A percentile compares a stretch with the other conserved stretches of the same genome.
These are phyloP conservation scores for Vigna radiata DNA, from an alignment of 306 rosid species.

Conservation along the genomic window DNA sequence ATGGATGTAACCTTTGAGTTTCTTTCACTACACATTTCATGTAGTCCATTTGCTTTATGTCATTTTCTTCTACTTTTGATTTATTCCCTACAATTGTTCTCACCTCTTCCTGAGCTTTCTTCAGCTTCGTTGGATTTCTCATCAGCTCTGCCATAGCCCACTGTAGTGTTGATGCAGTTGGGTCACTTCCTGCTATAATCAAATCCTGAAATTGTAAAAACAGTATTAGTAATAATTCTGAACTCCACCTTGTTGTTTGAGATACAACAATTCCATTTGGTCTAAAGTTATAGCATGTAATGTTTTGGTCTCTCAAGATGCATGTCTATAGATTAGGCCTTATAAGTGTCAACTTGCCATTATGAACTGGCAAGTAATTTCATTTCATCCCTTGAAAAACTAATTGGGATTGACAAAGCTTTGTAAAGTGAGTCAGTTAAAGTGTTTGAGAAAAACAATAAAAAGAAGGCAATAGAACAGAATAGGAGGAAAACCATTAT, in stretches of 20 bases:
- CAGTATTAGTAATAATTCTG: not conserved
- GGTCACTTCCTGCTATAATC: not conserved
- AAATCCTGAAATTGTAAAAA: not conserved
- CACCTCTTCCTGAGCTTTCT: slow-evolving; percentile 20
- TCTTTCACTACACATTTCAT: slow-evolving; percentile 15
- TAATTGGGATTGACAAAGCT: not conserved
- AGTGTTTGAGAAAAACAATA: not conserved
- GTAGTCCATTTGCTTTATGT: not conserved
- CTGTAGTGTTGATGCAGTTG: not conserved
- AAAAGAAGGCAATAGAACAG: not conserved
- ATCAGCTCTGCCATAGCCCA: not conserved
- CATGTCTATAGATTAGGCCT: not conserved
- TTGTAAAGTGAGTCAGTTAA: not conserved
- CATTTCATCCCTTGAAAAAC: too few relatives aligned
- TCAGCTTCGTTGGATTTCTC: not conserved
- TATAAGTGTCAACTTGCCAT: too few relatives aligned
- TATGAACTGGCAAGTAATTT: too few relatives aligned
- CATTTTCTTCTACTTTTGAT: slow-evolving; percentile 19
- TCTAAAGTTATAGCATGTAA: not conserved
- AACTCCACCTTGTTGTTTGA: not conserved
- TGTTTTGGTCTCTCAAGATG: not conserved
- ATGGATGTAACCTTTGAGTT: slow-evolving; percentile 11
- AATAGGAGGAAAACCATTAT: slow-evolving; percentile 25
- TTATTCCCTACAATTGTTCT: not conserved
- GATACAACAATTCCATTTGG: too few relatives aligned